Conservation (phyloP, 495 filamentous ascomycete species). For the Xanthoparmelia taractica region DNA sequence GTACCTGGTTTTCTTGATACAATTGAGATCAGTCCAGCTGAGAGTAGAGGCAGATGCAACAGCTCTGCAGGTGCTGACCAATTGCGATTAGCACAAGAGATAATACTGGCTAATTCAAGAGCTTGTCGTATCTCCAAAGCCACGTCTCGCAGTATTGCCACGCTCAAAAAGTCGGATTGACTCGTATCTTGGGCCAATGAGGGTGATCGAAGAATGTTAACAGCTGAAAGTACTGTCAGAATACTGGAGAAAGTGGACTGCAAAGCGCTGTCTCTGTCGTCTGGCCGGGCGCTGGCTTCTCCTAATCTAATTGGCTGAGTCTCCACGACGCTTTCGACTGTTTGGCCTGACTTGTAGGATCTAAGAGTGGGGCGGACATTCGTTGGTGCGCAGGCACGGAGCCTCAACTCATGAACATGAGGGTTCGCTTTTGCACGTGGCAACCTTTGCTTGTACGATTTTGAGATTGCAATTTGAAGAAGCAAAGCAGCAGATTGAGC, state of each 20-base stretch:
- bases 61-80: background rate
- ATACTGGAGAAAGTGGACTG: slow-evolving; percentile 4
- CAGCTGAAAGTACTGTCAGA: slow-evolving; percentile 6
- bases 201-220: background rate
- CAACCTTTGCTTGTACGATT: slow-evolving; percentile 1
- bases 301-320: background rate
- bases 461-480: slow-evolving; percentile 35
- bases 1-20: background rate
- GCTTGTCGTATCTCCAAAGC: slow-evolving; percentile 6
- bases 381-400: background rate
- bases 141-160: background rate
- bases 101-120: background rate
- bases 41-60: slow-evolving; percentile 8
- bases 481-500: slow-evolving; percentile 34
- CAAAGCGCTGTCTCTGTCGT: background rate
- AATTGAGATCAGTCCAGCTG: slow-evolving; percentile 10
- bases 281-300: background rate
- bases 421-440: background rate
- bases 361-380: slow-evolving; percentile 6
- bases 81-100: background rate
- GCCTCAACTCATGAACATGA: slow-evolving; percentile 18
- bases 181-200: too few relatives aligned
- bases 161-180: background rate
- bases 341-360: background rate
- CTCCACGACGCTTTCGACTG: background rate